Conservation (phyloP, 2,329 filamentous ascomycete species). For the Alternaria metachromatica region DNA sequence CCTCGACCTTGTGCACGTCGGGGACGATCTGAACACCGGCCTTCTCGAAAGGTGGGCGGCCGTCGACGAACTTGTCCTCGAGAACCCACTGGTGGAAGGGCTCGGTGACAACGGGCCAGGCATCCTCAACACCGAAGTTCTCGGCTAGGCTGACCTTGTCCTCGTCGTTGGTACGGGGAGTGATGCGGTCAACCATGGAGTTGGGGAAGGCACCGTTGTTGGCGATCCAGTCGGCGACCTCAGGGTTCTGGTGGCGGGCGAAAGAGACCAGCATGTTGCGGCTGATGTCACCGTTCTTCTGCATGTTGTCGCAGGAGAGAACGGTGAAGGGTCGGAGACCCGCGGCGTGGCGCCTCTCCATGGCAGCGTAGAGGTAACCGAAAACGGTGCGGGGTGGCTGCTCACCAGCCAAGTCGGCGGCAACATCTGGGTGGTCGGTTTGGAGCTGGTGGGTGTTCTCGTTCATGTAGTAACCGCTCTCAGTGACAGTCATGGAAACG, state of each 20-base stretch:
- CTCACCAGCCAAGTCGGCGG: constrained; percentile 29
- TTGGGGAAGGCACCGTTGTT: constrained; percentile 40
- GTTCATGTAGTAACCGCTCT: constrained; percentile 40
- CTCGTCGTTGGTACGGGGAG: constrained; percentile 31
- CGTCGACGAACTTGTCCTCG: constrained; percentile 39
- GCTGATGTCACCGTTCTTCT: constrained; percentile 39
- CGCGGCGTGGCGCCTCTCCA: constrained; percentile 33
- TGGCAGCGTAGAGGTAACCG: constrained; percentile 34
- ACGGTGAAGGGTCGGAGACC: constrained; percentile 38
- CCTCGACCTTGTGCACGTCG: constrained; percentile 33
- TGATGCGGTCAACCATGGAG: constrained; percentile 42
- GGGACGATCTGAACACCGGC: constrained; percentile 40
- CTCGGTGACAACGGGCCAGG: constrained; percentile 40
- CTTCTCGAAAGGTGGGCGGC: constrained; percentile 37
- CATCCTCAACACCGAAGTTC: constrained; percentile 33
- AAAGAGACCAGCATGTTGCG: constrained; percentile 35
- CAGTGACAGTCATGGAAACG: constrained; percentile 39
- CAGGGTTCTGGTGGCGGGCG: constrained; percentile 29
- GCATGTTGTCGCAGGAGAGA: constrained; percentile 41
- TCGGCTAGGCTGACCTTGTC: constrained; percentile 29
- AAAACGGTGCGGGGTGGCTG: constrained; percentile 34
- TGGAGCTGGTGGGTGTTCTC: constrained; percentile 39
- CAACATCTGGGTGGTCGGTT: constrained; percentile 35
- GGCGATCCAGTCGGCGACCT: constrained; percentile 35
- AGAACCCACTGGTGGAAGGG: constrained; percentile 40